A percentile compares a stretch with the other conserved stretches of the same genome.
Evolutionary conservation across 805 yeast species (phyloP).

Genomic region (Sungouiella thailandica): DNA sequence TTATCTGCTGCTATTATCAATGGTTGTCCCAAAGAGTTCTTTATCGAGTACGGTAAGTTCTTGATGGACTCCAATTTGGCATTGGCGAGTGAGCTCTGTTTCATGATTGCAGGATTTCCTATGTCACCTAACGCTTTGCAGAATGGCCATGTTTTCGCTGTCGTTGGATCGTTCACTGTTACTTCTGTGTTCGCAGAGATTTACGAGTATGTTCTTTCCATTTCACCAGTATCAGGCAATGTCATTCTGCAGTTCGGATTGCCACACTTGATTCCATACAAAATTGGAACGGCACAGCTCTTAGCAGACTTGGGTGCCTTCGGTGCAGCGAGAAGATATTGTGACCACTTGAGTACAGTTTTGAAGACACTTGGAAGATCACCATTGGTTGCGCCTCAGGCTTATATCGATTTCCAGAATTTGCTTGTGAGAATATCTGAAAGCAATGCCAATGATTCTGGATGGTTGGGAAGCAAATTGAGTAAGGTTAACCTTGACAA

Average conservation of each 20-base stretch:
- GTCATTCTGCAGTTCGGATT: slow-evolving; percentile 34
- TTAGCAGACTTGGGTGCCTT: slow-evolving; percentile 64
- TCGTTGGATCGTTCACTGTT: slow-evolving; percentile 33
- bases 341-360: slow-evolving; percentile 44
- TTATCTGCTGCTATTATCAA: slow-evolving; percentile 35
- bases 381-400: slow-evolving; percentile 21
- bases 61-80: slow-evolving; percentile 26
- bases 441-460: slow-evolving; percentile 37
- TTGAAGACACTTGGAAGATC: slow-evolving; percentile 29
- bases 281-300: slow-evolving; percentile 61
- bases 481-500: slow-evolving; percentile 67
- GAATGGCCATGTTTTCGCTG: slow-evolving; percentile 30
- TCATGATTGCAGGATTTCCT: slow-evolving; percentile 44
- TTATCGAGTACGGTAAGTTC: slow-evolving; percentile 48
- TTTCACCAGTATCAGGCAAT: slow-evolving; percentile 19
- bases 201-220: slow-evolving; percentile 51
- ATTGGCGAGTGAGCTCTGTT: slow-evolving; percentile 42
- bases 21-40: slow-evolving; percentile 34
- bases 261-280: slow-evolving; percentile 54
- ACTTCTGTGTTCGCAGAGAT: slow-evolving; percentile 55
- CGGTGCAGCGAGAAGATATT: slow-evolving; percentile 56
- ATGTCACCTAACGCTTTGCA: slow-evolving; percentile 23
- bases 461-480: slow-evolving; percentile 66
- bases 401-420: slow-evolving; percentile 27
- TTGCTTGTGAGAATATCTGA: slow-evolving; percentile 46